A percentile compares a stretch with the other conserved stretches of the same genome.
These are phyloP conservation scores for Aspergillus campestris DNA, from an alignment of 495 filamentous ascomycete genomes.

Conservation along the genomic window DNA sequence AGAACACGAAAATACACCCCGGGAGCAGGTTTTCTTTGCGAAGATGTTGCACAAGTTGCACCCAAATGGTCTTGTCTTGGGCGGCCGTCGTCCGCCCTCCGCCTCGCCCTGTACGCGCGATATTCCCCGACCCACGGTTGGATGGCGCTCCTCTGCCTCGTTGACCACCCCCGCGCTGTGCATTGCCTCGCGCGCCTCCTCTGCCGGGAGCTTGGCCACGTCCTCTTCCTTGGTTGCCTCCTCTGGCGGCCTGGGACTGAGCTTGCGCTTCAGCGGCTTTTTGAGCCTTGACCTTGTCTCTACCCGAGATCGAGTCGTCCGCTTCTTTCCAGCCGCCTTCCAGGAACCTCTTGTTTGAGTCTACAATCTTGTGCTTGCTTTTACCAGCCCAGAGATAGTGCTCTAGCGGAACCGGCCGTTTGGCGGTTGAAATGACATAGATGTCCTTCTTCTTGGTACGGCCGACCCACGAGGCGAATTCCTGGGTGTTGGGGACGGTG, in stretches of 20 bases:
- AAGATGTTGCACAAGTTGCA: slow-evolving; percentile 84
- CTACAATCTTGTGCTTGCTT: slow-evolving; percentile 88
- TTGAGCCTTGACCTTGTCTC: slow-evolving; percentile 63
- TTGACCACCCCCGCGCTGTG: slow-evolving; percentile 42
- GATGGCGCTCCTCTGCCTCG: slow-evolving; percentile 50
- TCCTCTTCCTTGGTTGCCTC: slow-evolving; percentile 40
- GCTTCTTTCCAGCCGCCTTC: slow-evolving; percentile 93
- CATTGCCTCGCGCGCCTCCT: slow-evolving; percentile 18
- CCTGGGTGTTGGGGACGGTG: slow-evolving; percentile 93
- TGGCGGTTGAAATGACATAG: slow-evolving; percentile 95
- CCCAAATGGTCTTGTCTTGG: slow-evolving; percentile 96
- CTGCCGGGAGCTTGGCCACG: slow-evolving; percentile 35
- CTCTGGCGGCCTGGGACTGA: slow-evolving; percentile 41
- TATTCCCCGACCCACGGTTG: slow-evolving; percentile 67
- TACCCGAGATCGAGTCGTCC: slow-evolving; percentile 70
- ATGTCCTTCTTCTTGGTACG: slow-evolving; percentile 98
- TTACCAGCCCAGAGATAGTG: slow-evolving; percentile 95
- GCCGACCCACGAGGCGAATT: slow-evolving; percentile 98
- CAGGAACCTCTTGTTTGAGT: slow-evolving; percentile 80
- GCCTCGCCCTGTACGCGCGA: slow-evolving; percentile 76
- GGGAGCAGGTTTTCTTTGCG: slow-evolving; percentile 80
- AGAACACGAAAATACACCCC: slow-evolving; percentile 96
- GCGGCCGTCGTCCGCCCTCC: slow-evolving; percentile 77
- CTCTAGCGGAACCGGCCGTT: slow-evolving; percentile 88
- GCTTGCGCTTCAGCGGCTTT: slow-evolving; percentile 41